These are phyloP conservation scores for Chrysoporthe puriensis DNA, from an alignment of 2,329 filamentous ascomycete genomes.

Conservation along the genomic window DNA sequence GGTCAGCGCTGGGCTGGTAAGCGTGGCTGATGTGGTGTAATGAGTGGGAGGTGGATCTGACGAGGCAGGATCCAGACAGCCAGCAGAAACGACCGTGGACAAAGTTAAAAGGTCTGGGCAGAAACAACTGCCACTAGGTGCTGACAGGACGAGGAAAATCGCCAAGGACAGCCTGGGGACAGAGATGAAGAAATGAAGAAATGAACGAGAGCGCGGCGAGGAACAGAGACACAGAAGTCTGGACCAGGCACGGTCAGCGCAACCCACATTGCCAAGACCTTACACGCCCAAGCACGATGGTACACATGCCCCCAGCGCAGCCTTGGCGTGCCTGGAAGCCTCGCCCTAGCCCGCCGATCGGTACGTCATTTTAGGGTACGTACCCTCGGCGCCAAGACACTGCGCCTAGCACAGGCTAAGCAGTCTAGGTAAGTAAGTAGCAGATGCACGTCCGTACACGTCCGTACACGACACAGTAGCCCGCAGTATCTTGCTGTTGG, in stretches of 20 bases:
- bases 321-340: neutral
- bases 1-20: neutral
- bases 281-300: neutral
- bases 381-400: constrained; percentile 7
- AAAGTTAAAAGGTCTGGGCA: neutral
- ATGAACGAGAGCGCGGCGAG: neutral
- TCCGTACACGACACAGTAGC: neutral
- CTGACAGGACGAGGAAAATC: neutral
- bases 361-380: constrained; percentile 3
- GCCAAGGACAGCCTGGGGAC: neutral
- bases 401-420: neutral
- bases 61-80: neutral
- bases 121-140: neutral
- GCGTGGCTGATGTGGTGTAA: neutral
- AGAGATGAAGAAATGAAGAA: neutral
- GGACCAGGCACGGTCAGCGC: constrained; percentile 3
- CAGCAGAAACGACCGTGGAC: neutral
- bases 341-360: neutral
- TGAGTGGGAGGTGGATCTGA: neutral
- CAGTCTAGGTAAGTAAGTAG: no score
- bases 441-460: no score
- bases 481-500: no score
- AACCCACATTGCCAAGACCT: constrained; percentile 8
- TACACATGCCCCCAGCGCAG: neutral
- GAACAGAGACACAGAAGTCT: neutral